Conservation (phyloP, 169 alveolate genomes). For the Eimeria sp. region DNA sequence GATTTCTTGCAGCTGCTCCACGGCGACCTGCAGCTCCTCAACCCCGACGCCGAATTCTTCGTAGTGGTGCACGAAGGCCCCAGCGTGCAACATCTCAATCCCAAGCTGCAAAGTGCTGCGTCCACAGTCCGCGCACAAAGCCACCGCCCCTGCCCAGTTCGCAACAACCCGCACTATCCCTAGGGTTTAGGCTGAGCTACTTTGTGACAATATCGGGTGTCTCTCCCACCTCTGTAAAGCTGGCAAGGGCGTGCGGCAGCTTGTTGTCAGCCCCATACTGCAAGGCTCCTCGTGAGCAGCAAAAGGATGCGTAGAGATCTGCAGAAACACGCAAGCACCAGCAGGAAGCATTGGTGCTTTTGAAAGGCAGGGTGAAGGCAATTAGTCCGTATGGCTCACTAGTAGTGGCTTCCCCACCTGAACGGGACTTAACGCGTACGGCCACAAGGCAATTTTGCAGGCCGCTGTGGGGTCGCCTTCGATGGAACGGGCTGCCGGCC, state of each 20-base stretch:
- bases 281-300: slow-evolving; percentile 56
- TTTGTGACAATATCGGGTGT: neutral
- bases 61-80: slow-evolving; percentile 68
- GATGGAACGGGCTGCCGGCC: slow-evolving; percentile 5
- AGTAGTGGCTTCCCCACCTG: slow-evolving; percentile 1
- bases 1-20: slow-evolving; percentile 44
- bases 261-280: slow-evolving; percentile 47
- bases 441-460: slow-evolving; percentile 59
- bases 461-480: slow-evolving; percentile 7
- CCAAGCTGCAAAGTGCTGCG: slow-evolving; percentile 49
- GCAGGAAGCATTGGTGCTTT: neutral
- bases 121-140: neutral
- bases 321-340: neutral
- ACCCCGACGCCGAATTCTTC: slow-evolving; percentile 58
- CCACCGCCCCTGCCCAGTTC: neutral
- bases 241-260: slow-evolving; percentile 65
- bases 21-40: slow-evolving; percentile 26
- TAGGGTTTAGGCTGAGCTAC: neutral
- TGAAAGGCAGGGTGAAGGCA: neutral
- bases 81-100: slow-evolving; percentile 40
- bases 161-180: neutral
- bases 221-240: slow-evolving; percentile 31
- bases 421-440: slow-evolving; percentile 6
- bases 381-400: neutral
- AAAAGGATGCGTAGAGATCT: slow-evolving; percentile 43